Evolutionary conservation across 2,329 filamentous ascomycete genomes (phyloP).

Genomic region (Onygenales sp.): DNA sequence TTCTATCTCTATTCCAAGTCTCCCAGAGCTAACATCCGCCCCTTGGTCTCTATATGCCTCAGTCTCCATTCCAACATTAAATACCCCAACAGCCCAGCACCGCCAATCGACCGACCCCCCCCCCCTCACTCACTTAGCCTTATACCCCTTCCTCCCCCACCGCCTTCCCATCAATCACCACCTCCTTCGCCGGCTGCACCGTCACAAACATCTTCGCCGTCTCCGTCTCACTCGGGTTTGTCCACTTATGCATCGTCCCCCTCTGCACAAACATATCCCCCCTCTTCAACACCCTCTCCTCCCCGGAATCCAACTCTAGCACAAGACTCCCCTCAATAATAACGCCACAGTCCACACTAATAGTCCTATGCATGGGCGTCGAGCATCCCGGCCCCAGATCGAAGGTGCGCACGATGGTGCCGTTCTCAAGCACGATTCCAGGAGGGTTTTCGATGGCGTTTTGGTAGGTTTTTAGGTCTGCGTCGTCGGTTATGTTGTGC

Average conservation of each 20-base stretch:
- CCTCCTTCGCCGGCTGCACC: neutral
- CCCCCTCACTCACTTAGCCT: too few species aligned
- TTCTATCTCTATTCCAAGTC: too few species aligned
- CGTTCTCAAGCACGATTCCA: constrained; percentile 21
- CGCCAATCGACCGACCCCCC: too few species aligned
- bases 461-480: constrained; percentile 24
- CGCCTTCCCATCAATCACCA: constrained; percentile 3
- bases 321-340: constrained; percentile 29
- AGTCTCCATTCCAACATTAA: too few species aligned
- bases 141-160: neutral
- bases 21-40: too few species aligned
- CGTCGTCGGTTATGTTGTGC: constrained; percentile 20
- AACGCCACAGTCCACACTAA: constrained; percentile 29
- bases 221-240: constrained; percentile 31
- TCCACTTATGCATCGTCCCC: constrained; percentile 29
- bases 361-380: constrained; percentile 28
- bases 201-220: constrained; percentile 33
- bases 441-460: constrained; percentile 24
- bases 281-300: constrained; percentile 20
- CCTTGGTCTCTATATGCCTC: too few species aligned
- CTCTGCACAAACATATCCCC: constrained; percentile 28
- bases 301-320: constrained; percentile 26
- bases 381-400: constrained; percentile 24
- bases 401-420: constrained; percentile 25
- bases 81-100: too few species aligned